These are phyloP conservation scores for Huntiella abstrusa DNA, from an alignment of 2,329 filamentous ascomycete species.

Conservation along the genomic window DNA sequence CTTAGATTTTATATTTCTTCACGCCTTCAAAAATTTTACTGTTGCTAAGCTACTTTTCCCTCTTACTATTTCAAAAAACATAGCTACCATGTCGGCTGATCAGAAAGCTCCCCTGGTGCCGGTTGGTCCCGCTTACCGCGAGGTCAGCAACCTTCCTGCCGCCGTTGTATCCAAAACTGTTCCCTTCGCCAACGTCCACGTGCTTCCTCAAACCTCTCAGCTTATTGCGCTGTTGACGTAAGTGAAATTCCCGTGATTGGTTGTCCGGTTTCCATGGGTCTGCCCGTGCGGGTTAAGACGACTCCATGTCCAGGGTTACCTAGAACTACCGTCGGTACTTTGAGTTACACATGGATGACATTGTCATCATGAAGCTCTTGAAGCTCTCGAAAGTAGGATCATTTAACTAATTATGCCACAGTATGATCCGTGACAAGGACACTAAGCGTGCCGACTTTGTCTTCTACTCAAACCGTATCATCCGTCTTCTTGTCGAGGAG, in stretches of 20 bases:
- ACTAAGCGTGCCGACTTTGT: constrained; percentile 93
- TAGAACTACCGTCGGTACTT: too few relatives aligned
- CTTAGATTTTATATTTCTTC: too few relatives aligned
- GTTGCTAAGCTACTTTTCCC: too few relatives aligned
- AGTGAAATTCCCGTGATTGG: constrained; percentile 22
- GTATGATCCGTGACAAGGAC: constrained; percentile 84
- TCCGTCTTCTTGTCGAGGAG: constrained; percentile 88
- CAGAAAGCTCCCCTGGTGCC: constrained; percentile 22
- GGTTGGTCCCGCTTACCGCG: constrained; percentile 63
- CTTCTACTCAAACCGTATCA: constrained; percentile 97
- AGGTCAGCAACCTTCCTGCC: constrained; percentile 58
- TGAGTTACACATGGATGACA: not conserved
- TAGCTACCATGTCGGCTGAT: constrained; percentile 1
- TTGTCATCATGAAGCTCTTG: not conserved
- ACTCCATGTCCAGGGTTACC: too few relatives aligned
- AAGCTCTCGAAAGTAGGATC: not conserved
- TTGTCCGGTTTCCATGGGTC: too few relatives aligned
- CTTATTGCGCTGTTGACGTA: constrained; percentile 95
- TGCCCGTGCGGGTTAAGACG: too few relatives aligned
- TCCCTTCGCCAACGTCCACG: constrained; percentile 69
- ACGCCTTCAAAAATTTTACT: too few relatives aligned
- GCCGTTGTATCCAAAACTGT: constrained; percentile 78
- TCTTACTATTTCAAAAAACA: not conserved
- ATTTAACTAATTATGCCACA: constrained; percentile 20
- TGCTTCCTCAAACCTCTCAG: constrained; percentile 84